These are phyloP conservation scores for Aegilops sharonensis DNA, from an alignment of 176 grass and related monocot species.

Conservation along the genomic window DNA sequence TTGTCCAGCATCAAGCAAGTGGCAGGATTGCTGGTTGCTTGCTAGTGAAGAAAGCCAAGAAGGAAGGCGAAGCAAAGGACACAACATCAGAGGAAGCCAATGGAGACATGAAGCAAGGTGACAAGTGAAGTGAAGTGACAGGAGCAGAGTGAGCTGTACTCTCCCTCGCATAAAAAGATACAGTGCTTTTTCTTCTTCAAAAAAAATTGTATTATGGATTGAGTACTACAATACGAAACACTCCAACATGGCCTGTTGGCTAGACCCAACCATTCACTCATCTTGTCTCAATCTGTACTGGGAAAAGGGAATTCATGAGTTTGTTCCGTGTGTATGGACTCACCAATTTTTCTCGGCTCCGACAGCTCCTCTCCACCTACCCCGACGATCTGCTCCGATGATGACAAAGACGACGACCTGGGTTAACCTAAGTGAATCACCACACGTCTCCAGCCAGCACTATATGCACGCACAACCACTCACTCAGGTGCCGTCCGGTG, in stretches of 20 bases:
- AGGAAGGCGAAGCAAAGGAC: neutral
- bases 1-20: no score
- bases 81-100: neutral
- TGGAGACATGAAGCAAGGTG: neutral
- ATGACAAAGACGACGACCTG: neutral
- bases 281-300: neutral
- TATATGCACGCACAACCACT: neutral
- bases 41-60: neutral
- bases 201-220: neutral
- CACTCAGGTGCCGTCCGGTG: neutral
- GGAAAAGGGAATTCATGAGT: neutral
- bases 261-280: neutral
- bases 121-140: neutral
- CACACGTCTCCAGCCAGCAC: neutral
- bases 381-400: neutral
- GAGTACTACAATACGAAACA: neutral
- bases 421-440: neutral
- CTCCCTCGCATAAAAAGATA: no score
- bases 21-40: no score
- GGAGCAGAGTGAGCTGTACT: no score
- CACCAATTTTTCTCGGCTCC: neutral
- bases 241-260: neutral
- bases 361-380: conserved; percentile 2
- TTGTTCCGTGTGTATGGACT: neutral
- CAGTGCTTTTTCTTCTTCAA: neutral